Conservation (phyloP, 805 yeast genomes). For the Komagataella populi region DNA sequence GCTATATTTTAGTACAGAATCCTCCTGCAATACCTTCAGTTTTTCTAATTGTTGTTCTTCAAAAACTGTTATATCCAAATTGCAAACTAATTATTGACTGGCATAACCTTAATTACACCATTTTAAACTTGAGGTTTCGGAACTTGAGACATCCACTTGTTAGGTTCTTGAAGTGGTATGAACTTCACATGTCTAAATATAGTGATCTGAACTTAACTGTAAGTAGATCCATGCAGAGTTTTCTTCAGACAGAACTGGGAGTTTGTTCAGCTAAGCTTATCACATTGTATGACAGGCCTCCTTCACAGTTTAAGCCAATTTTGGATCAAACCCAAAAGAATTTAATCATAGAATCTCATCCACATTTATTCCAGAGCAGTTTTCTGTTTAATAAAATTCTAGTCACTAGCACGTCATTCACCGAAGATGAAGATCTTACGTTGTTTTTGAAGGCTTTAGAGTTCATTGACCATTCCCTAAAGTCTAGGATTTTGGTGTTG, state of each 20-base stretch:
- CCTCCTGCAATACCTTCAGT: slow-evolving; percentile 89
- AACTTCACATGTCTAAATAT: slow-evolving; percentile 41
- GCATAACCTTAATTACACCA: slow-evolving; percentile 89
- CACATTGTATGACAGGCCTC: slow-evolving; percentile 82
- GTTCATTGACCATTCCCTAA: slow-evolving; percentile 31
- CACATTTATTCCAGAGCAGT: slow-evolving; percentile 15
- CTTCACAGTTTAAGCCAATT: slow-evolving; percentile 46
- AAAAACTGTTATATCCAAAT: slow-evolving; percentile 26
- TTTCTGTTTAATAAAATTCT: slow-evolving; percentile 44
- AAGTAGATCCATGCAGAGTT: slow-evolving; percentile 56
- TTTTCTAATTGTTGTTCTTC: slow-evolving; percentile 43
- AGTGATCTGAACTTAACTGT: slow-evolving; percentile 74
- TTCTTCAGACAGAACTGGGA: slow-evolving; percentile 40
- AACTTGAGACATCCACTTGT: slow-evolving; percentile 50
- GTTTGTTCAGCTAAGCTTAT: slow-evolving; percentile 32
- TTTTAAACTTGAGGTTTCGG: slow-evolving; percentile 51
- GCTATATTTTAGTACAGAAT: slow-evolving; percentile 67
- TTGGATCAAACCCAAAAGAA: slow-evolving; percentile 11
- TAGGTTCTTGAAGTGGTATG: slow-evolving; percentile 44
- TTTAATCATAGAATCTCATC: slow-evolving; percentile 20
- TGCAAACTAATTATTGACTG: slow-evolving; percentile 75
- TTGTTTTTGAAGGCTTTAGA: slow-evolving; percentile 57
- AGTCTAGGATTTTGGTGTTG: slow-evolving; percentile 38
- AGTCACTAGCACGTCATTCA: slow-evolving; percentile 83
- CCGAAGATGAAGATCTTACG: slow-evolving; percentile 86